Conservation (phyloP, 2,329 filamentous ascomycete genomes). For the Cladosporium sp. region DNA sequence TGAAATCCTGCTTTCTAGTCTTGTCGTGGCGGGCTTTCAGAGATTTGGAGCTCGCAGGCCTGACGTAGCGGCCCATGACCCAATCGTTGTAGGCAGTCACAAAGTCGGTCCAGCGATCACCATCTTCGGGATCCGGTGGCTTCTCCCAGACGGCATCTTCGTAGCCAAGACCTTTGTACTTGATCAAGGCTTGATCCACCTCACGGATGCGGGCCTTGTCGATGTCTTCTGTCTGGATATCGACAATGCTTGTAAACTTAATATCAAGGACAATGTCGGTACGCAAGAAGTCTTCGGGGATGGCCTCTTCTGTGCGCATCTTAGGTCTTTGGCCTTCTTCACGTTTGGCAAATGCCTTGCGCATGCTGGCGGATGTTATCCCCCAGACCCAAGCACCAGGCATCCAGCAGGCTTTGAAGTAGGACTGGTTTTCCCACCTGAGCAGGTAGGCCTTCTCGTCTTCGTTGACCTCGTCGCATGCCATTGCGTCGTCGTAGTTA, state of each 20-base stretch:
- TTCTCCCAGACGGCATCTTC: slow-evolving; percentile 89
- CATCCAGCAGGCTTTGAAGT: slow-evolving; percentile 82
- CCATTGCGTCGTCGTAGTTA: slow-evolving; percentile 54
- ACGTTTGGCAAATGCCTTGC: slow-evolving; percentile 73
- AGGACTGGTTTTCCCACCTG: slow-evolving; percentile 81
- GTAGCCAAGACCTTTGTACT: slow-evolving; percentile 89
- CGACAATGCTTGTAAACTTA: slow-evolving; percentile 61
- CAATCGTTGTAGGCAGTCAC: slow-evolving; percentile 82
- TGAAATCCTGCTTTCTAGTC: slow-evolving; percentile 61
- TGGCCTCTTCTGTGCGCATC: slow-evolving; percentile 72
- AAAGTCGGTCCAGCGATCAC: slow-evolving; percentile 76
- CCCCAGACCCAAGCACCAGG: slow-evolving; percentile 87
- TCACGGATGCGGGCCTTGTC: slow-evolving; percentile 71
- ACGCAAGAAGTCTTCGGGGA: slow-evolving; percentile 82
- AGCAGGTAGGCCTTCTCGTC: slow-evolving; percentile 89
- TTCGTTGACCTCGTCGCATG: slow-evolving; percentile 61
- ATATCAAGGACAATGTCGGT: slow-evolving; percentile 88
- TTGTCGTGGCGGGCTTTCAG: slow-evolving; percentile 68
- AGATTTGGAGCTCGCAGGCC: slow-evolving; percentile 52
- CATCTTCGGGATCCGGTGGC: slow-evolving; percentile 66
- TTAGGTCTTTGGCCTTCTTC: slow-evolving; percentile 64
- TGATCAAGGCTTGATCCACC: slow-evolving; percentile 75
- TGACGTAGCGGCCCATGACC: slow-evolving; percentile 74
- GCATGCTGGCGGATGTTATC: slow-evolving; percentile 62
- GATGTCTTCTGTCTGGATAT: slow-evolving; percentile 63